Percentiles rank a stretch among this genome's conserved stretches.
These are phyloP conservation scores for Ziziphus jujuba DNA, from an alignment of 306 rosid species.

Conservation along the genomic window DNA sequence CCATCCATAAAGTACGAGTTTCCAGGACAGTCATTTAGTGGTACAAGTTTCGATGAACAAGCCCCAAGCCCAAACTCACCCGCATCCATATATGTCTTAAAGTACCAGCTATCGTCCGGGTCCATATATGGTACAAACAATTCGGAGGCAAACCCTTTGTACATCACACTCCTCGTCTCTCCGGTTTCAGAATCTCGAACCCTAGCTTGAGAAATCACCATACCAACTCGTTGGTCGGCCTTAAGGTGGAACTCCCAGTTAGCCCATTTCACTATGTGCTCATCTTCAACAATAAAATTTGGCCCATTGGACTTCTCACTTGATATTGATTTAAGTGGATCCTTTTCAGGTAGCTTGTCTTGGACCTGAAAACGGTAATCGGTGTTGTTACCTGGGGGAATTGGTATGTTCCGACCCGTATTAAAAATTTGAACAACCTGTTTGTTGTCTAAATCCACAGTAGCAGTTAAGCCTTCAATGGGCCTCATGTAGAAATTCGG, in stretches of 20 bases:
- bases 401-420: not conserved
- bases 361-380: not conserved
- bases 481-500: conserved; percentile 15
- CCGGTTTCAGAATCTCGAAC: not conserved
- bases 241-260: conserved; percentile 17
- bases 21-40: not conserved
- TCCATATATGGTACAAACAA: conserved; percentile 23
- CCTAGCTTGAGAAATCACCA: conserved; percentile 6
- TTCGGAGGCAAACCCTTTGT: conserved; percentile 20
- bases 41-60: not conserved
- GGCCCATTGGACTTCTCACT: conserved; percentile 5
- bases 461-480: not conserved
- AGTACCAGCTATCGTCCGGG: conserved; percentile 1
- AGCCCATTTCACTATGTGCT: conserved; percentile 13
- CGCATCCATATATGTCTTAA: conserved; percentile 3
- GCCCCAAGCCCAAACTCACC: conserved; percentile 23
- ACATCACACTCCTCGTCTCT: not conserved
- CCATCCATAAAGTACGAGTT: too few relatives aligned
- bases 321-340: not conserved
- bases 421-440: not conserved
- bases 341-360: not conserved
- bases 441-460: not conserved
- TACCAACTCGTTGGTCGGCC: conserved; percentile 5
- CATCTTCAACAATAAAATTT: not conserved
- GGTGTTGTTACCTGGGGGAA: not conserved